Evolutionary conservation across 345 rosid species (phyloP), one percentile per base, ranked within the genome.

Genomic region (Pelargonium nanum): DNA sequence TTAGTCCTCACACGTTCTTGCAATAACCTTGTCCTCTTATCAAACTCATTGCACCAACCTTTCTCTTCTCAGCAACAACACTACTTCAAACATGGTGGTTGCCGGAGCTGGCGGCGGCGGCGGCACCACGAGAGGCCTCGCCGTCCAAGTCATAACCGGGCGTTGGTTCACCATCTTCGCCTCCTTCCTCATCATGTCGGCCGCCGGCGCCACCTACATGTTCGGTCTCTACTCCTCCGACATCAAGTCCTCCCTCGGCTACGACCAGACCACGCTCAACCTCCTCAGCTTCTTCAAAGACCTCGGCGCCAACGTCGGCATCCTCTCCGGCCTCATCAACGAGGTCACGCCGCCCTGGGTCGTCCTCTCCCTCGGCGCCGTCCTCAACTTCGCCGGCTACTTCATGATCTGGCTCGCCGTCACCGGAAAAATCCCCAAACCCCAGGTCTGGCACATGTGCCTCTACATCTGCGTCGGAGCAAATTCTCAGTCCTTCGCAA

Each of bases 341-440:
- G 91, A 85, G 75, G 74, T 85, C 12, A 77, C 86, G 0, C 91
- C 88, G 0, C 83, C 88, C 0, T 85, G 91, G 91, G 81, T 79
- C 50, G 83, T 81, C n/a, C 77, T 85, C n/a, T 55, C 70, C 2
- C 53, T 81, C 0, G 91, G 91, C 4, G 78, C 86, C 0, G 65
- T 72, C 23, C 60, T 85, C 56, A 85, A 85, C 65, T 75, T 85
- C 56, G 74, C 65, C 25, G 91, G 91, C 23, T 85, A 85, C 75
- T 75, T 83, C 74, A 83, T 85, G 88, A 81, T 85, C 0, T 85
- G 88, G 92, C 67, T 81, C 0, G 71, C 86, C 58, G 92, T 85
- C n/a, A 67, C 79, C 24, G 66, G 65, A 23, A 75, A 55, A 21
- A 70, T 83, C 0, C 17, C 88, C 0, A 59, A 12, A 2, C 83